Evolutionary conservation across 768 basidiomycete genomes (phyloP).

Genomic region (Russula sp.): DNA sequence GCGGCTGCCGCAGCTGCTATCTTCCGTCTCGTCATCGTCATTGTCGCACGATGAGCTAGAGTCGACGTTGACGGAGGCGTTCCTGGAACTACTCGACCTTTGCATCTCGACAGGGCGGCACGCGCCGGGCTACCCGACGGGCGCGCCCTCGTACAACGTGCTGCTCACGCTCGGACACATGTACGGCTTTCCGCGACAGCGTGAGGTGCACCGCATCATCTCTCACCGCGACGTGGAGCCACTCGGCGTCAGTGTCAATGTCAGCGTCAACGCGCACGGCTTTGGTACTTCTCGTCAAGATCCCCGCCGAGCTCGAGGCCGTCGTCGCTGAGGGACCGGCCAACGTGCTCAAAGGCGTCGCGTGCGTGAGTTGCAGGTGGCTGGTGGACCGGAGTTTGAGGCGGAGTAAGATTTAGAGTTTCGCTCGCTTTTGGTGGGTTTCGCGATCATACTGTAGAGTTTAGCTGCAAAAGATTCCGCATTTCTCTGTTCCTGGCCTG

Average conservation of each 20-base stretch:
- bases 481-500: too few relatives aligned
- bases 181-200: slow-evolving; percentile 73
- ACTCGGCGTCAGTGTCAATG: slow-evolving; percentile 74
- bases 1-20: slow-evolving; percentile 36
- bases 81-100: slow-evolving; percentile 70
- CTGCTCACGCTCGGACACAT: slow-evolving; percentile 77
- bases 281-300: slow-evolving; percentile 87
- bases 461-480: too few relatives aligned
- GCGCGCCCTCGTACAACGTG: slow-evolving; percentile 75
- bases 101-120: slow-evolving; percentile 66
- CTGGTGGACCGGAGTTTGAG: slow-evolving; percentile 37
- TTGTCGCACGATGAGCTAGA: slow-evolving; percentile 39
- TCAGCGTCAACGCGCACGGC: slow-evolving; percentile 82
- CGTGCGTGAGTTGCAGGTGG: slow-evolving; percentile 53
- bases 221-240: slow-evolving; percentile 44
- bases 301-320: slow-evolving; percentile 62
- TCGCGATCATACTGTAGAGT: not conserved
- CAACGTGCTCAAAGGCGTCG: slow-evolving; percentile 58
- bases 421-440: not conserved
- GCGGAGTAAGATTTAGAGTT: not conserved
- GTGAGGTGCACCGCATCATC: slow-evolving; percentile 42
- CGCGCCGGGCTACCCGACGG: slow-evolving; percentile 51
- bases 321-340: slow-evolving; percentile 57
- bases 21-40: slow-evolving; percentile 1
- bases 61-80: slow-evolving; percentile 47